Evolutionary conservation across 495 filamentous ascomycete species (phyloP).

Genomic region (Penicillium antarcticum): DNA sequence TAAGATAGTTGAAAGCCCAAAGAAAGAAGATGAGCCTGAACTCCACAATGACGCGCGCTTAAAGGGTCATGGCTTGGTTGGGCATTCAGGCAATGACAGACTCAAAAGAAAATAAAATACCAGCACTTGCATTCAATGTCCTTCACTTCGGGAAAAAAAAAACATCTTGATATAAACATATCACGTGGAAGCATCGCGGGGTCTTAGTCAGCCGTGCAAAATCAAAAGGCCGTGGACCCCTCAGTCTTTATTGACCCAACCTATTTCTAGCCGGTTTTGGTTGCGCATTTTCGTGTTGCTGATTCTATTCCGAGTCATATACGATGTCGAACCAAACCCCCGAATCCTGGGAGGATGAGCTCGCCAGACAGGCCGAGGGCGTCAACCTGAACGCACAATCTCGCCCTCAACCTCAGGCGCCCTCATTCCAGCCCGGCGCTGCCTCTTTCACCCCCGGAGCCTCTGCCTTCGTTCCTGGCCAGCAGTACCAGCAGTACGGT

Average conservation of each 20-base stretch:
- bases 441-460: conserved; percentile 79
- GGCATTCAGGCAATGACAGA: not conserved
- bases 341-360: conserved; percentile 95
- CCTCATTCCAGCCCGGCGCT: conserved; percentile 60
- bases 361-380: conserved; percentile 80
- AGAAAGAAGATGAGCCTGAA: not conserved
- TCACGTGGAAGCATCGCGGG: conserved; percentile 26
- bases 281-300: conserved; percentile 22
- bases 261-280: conserved; percentile 16
- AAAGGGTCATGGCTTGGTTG: not conserved
- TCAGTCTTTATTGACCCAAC: conserved; percentile 15
- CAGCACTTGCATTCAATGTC: not conserved
- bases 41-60: not conserved
- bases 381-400: conserved; percentile 77
- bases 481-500: conserved; percentile 52
- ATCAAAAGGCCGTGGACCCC: conserved; percentile 21
- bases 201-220: conserved; percentile 40
- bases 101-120: not conserved
- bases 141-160: not conserved
- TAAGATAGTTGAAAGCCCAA: conserved; percentile 17
- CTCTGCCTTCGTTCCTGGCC: conserved; percentile 73
- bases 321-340: conserved; percentile 76
- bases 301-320: conserved; percentile 19
- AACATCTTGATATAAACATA: not conserved
- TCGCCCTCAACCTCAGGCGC: conserved; percentile 62